These are phyloP conservation scores for Apiotrichum domesticum DNA, from an alignment of 1,284 basidiomycete genomes.

Conservation along the genomic window DNA sequence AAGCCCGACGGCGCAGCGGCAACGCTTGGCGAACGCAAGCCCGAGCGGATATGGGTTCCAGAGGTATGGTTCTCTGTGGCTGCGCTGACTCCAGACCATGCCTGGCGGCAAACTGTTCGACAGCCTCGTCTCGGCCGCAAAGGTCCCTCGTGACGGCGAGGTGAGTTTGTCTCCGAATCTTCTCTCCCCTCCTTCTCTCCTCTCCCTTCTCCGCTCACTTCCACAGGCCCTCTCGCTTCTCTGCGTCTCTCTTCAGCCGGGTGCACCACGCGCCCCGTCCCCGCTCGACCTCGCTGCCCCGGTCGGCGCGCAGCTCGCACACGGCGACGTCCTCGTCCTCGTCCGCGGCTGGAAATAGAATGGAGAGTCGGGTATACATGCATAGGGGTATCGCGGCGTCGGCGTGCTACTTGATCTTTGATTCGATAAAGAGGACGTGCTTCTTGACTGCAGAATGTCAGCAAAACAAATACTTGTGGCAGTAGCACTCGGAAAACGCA, in stretches of 20 bases:
- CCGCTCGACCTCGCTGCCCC: conserved; percentile 18
- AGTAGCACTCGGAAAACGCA: conserved; percentile 43
- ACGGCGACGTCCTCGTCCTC: conserved; percentile 24
- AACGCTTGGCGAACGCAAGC: conserved; percentile 5
- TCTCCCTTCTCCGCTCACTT: conserved; percentile 1
- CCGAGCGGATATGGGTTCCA: conserved; percentile 22
- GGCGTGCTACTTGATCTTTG: conserved; percentile 54
- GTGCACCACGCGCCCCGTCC: conserved; percentile 1
- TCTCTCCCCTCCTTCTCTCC: not conserved
- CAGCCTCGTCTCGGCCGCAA: conserved; percentile 14
- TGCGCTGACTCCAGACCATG: conserved; percentile 17
- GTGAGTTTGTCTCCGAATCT: not conserved
- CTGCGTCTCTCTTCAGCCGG: conserved; percentile 12
- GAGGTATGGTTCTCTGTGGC: conserved; percentile 9
- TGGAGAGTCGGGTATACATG: conserved; percentile 16
- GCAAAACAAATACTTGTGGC: too few relatives aligned
- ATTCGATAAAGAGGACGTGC: conserved; percentile 65
- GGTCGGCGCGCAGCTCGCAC: conserved; percentile 13
- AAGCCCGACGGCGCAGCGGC: conserved; percentile 11
- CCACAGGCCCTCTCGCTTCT: conserved; percentile 5
- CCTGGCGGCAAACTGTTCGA: conserved; percentile 29
- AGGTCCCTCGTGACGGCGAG: conserved; percentile 6
- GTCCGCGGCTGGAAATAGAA: conserved; percentile 12
- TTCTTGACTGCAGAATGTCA: conserved; percentile 54
- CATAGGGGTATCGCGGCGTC: conserved; percentile 9